Conservation (phyloP, 345 rosid species). For the Eucalyptus melliodora region DNA sequence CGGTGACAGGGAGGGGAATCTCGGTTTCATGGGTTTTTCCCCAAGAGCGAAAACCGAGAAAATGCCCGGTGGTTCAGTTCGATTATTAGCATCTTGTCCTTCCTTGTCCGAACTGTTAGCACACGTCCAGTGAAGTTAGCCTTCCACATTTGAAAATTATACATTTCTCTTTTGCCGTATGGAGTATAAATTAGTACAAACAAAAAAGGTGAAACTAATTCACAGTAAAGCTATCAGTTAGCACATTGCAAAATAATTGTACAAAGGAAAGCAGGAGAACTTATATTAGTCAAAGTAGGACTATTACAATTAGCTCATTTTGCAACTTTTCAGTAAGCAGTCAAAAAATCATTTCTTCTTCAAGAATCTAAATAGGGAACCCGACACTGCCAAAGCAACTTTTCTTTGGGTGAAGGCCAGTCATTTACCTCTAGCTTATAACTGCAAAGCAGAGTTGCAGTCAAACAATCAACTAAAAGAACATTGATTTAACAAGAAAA, state of each 20-base stretch:
- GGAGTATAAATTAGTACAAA: background rate
- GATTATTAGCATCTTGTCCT: conserved; percentile 62
- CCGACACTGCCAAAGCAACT: background rate
- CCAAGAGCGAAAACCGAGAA: no score
- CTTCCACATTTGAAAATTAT: background rate
- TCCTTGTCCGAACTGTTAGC: conserved; percentile 77
- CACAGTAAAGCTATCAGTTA: background rate
- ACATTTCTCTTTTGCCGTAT: background rate
- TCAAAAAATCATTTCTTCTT: background rate
- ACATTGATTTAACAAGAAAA: background rate
- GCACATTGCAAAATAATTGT: background rate
- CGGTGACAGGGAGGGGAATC: background rate
- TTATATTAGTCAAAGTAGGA: background rate
- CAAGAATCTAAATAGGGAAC: background rate
- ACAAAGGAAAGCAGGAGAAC: background rate
- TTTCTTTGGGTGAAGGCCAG: background rate
- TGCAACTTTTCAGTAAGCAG: background rate
- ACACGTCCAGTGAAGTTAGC: background rate
- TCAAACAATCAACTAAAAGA: background rate
- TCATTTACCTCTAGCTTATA: background rate
- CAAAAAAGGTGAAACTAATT: background rate
- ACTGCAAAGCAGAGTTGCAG: background rate
- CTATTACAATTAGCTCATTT: background rate
- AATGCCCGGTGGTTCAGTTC: background rate
- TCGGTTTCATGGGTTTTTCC: background rate